phyloP scores from a whole-genome alignment of 2,329 filamentous ascomycete genomes.

The Fusarium acutatum region DNA sequence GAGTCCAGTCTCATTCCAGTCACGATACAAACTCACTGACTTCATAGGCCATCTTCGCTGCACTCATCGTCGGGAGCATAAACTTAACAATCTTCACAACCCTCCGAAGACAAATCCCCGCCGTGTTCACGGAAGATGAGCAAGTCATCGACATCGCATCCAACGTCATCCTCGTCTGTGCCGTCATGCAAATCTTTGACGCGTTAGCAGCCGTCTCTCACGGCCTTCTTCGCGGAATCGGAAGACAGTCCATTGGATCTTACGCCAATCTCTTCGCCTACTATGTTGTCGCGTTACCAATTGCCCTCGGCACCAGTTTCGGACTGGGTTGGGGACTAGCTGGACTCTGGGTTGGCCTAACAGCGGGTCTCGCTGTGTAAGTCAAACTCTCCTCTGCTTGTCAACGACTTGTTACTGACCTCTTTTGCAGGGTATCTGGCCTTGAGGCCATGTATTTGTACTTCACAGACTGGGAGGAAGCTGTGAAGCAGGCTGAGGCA shows the following conservation, averaged over 20 bases:
- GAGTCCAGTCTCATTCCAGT: conserved; percentile 24
- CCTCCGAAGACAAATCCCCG: conserved; percentile 74
- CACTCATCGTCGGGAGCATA: conserved; percentile 73
- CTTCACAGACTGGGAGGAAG: conserved; percentile 34
- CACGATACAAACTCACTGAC: fast-evolving
- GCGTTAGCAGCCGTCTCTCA: conserved; percentile 79
- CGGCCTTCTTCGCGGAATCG: conserved; percentile 83
- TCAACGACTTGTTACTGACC: fast-evolving
- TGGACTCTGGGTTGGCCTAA: conserved; percentile 83
- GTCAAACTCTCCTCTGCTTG: conserved; percentile 31
- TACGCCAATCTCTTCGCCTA: conserved; percentile 89
- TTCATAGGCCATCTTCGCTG: conserved; percentile 63
- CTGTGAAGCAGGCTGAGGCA: conserved; percentile 34
- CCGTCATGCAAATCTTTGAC: conserved; percentile 90
- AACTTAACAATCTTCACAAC: conserved; percentile 75
- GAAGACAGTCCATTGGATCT: conserved; percentile 84
- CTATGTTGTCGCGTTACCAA: conserved; percentile 83
- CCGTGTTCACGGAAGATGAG: conserved; percentile 74
- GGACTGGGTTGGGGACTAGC: conserved; percentile 76
- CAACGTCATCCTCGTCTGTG: conserved; percentile 76
- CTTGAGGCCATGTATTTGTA: conserved; percentile 32
- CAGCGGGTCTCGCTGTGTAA: conserved; percentile 72
- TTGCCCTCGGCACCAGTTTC: conserved; percentile 81
- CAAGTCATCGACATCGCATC: conserved; percentile 73
- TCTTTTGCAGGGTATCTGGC: conserved; percentile 4